Conservation (phyloP, 768 basidiomycete species). For the Exidia glandulosa region DNA sequence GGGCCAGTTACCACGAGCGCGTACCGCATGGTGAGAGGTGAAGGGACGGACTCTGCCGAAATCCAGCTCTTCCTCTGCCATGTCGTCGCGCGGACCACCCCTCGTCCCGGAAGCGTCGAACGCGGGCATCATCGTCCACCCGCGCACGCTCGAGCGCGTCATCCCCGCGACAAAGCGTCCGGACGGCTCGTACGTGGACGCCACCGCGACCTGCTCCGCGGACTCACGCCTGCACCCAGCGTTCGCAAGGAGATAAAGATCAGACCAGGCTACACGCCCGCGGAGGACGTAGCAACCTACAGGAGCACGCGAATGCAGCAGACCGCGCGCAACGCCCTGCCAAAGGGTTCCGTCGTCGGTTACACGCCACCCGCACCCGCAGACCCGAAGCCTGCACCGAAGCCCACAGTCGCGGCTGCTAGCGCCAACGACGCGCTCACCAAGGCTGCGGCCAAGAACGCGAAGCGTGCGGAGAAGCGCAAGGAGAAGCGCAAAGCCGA, state of each 20-base stretch:
- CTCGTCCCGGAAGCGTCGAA: slow-evolving; percentile 57
- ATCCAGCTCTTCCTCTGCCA: slow-evolving; percentile 14
- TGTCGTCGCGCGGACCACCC: slow-evolving; percentile 56
- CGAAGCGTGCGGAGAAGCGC: slow-evolving; percentile 75
- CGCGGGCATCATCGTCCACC: slow-evolving; percentile 78
- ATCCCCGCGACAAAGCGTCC: slow-evolving; percentile 72
- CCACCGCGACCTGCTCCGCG: background rate
- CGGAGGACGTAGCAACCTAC: slow-evolving; percentile 86
- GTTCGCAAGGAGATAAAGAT: slow-evolving; percentile 82
- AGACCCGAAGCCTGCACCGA: slow-evolving; percentile 8
- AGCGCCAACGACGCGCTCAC: slow-evolving; percentile 20
- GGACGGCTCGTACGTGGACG: slow-evolving; percentile 69
- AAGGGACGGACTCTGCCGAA: background rate
- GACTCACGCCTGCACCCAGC: slow-evolving; percentile 28
- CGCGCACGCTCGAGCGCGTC: slow-evolving; percentile 75
- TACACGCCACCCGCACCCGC: slow-evolving; percentile 53
- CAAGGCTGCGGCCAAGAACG: slow-evolving; percentile 30
- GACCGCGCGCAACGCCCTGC: slow-evolving; percentile 50
- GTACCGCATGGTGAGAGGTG: slow-evolving; percentile 53
- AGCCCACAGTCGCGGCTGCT: slow-evolving; percentile 21
- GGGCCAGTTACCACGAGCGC: slow-evolving; percentile 89
- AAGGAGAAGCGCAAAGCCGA: slow-evolving; percentile 68
- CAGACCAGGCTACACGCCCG: slow-evolving; percentile 86
- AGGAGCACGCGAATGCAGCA: slow-evolving; percentile 65
- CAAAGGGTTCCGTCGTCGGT: slow-evolving; percentile 75